Percentiles rank a stretch among this genome's conserved stretches.
These are phyloP conservation scores for Syzygium jambos DNA, from an alignment of 345 rosid species.

Conservation along the genomic window DNA sequence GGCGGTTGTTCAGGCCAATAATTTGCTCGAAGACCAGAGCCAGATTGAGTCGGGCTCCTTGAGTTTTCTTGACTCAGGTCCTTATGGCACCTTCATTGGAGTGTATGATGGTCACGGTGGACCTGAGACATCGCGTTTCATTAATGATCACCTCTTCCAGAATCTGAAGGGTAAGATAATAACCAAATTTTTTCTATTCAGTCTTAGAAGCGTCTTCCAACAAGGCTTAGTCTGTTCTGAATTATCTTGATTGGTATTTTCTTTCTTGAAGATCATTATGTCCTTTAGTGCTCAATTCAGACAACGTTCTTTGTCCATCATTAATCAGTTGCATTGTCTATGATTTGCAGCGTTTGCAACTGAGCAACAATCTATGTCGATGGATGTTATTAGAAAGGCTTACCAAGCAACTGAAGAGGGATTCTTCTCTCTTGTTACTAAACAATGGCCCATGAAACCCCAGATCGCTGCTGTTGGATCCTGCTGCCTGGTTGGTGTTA, in stretches of 20 bases:
- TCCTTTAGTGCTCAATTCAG: background rate
- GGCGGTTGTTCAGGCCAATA: constrained; percentile 95
- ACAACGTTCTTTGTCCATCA: background rate
- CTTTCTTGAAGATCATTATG: background rate
- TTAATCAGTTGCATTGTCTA: background rate
- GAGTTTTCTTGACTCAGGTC: constrained; percentile 80
- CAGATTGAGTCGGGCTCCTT: constrained; percentile 91
- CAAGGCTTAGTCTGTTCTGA: background rate
- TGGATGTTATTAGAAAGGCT: constrained; percentile 77
- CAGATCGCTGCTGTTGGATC: constrained; percentile 98
- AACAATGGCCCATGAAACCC: constrained; percentile 89
- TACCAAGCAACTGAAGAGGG: constrained; percentile 97
- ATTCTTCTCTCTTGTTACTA: constrained; percentile 70
- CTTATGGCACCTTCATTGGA: constrained; percentile 84
- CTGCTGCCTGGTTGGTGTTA: constrained; percentile 82
- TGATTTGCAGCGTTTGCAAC: constrained; percentile 48
- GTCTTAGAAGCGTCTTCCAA: background rate
- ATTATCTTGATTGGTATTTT: background rate
- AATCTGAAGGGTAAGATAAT: constrained; percentile 71
- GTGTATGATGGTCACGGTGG: constrained; percentile 98
- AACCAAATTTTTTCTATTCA: background rate
- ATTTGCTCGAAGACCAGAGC: constrained; percentile 92
- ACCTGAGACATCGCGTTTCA: constrained; percentile 86
- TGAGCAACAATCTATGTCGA: constrained; percentile 76
- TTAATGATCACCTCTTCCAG: constrained; percentile 84